Conservation (phyloP, 75 land plant genomes). For the Sequoia sempervirens region DNA sequence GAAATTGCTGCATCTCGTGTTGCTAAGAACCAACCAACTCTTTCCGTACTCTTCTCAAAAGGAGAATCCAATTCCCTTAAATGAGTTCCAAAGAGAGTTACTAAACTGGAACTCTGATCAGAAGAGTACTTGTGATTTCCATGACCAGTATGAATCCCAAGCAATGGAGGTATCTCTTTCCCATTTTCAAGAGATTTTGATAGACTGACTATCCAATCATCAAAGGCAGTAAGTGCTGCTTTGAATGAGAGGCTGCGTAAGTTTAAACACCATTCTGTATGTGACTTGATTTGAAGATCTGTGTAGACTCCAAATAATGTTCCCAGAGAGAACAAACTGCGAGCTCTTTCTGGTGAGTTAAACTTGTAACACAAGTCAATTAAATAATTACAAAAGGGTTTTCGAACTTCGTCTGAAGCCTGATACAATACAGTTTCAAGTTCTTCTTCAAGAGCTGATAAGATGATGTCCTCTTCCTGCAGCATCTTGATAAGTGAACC, state of each 20-base stretch:
- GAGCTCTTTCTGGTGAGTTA: slow-evolving; percentile 43
- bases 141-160: slow-evolving; percentile 68
- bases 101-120: slow-evolving; percentile 34
- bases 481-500: slow-evolving; percentile 43
- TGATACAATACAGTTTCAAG: slow-evolving; percentile 39
- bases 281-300: slow-evolving; percentile 52
- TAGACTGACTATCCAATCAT: slow-evolving; percentile 68
- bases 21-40: slow-evolving; percentile 66
- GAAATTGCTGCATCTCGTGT: slow-evolving; percentile 35
- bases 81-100: slow-evolving; percentile 40
- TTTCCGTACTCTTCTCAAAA: slow-evolving; percentile 53
- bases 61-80: slow-evolving; percentile 59
- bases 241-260: slow-evolving; percentile 74
- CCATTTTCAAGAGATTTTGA: slow-evolving; percentile 26
- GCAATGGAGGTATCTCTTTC: slow-evolving; percentile 45
- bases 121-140: slow-evolving; percentile 52
- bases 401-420: slow-evolving; percentile 46
- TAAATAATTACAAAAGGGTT: slow-evolving; percentile 84
- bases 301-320: slow-evolving; percentile 62
- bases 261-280: slow-evolving; percentile 63
- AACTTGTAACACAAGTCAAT: slow-evolving; percentile 73
- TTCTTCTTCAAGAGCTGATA: slow-evolving; percentile 32
- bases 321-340: slow-evolving; percentile 43
- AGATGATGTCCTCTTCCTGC: slow-evolving; percentile 20
- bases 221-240: slow-evolving; percentile 79